These are phyloP conservation scores for Porpolomopsis calyptriformis DNA, from an alignment of 768 basidiomycete genomes.

Conservation along the genomic window DNA sequence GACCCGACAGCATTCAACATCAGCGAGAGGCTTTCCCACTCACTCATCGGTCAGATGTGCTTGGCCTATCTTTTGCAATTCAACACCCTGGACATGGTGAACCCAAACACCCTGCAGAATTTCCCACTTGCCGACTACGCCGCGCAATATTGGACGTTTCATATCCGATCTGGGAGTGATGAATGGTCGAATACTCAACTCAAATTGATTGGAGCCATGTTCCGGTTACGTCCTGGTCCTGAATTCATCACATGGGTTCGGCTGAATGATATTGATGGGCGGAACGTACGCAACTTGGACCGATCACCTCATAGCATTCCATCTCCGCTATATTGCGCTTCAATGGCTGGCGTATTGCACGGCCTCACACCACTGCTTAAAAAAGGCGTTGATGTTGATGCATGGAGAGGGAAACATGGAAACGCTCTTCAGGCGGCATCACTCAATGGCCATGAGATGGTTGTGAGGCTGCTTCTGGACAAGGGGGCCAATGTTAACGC, in stretches of 20 bases:
- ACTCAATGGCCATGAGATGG: neutral
- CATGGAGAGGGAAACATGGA: neutral
- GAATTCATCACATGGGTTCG: neutral
- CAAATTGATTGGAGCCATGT: neutral
- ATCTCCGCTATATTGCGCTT: neutral
- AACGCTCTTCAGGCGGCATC: neutral
- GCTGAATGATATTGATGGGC: neutral
- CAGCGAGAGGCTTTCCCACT: neutral
- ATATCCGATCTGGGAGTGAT: slow-evolving; percentile 20
- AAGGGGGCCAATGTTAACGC: neutral
- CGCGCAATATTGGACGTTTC: neutral
- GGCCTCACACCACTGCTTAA: neutral
- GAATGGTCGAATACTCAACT: neutral
- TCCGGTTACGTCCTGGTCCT: neutral
- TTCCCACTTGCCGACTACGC: neutral
- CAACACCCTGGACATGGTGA: slow-evolving; percentile 36
- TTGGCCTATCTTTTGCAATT: slow-evolving; percentile 10
- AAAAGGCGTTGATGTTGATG: slow-evolving; percentile 21
- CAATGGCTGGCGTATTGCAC: neutral
- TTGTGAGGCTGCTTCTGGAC: neutral
- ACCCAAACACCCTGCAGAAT: slow-evolving; percentile 22
- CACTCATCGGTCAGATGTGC: slow-evolving; percentile 1
- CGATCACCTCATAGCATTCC: neutral
- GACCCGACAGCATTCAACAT: neutral
- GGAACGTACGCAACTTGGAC: neutral